Conservation (phyloP, 768 basidiomycete species). For the Nidula microcarpa region DNA sequence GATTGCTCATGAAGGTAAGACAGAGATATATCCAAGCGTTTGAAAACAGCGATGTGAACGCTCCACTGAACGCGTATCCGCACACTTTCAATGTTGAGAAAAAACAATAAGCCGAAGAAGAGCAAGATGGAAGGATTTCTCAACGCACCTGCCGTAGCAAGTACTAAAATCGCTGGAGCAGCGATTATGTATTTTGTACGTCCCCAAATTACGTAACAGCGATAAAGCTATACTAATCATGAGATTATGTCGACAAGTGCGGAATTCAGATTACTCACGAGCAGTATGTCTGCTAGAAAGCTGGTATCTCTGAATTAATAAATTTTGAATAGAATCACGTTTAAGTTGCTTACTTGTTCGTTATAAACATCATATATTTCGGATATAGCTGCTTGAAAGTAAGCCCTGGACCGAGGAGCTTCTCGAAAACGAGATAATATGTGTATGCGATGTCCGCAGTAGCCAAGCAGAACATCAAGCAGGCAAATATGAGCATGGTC, state of each 20-base stretch:
- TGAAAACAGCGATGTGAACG: slow-evolving; percentile 8
- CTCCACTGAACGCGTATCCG: slow-evolving; percentile 16
- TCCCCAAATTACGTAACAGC: slow-evolving; percentile 37
- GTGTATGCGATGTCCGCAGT: slow-evolving; percentile 29
- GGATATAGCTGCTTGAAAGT: slow-evolving; percentile 18
- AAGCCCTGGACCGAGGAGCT: slow-evolving; percentile 12
- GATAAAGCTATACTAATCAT: slow-evolving; percentile 17
- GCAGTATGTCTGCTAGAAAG: slow-evolving; percentile 26
- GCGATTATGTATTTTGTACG: slow-evolving; percentile 20
- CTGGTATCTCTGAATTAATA: slow-evolving; percentile 7
- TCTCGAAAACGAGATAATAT: slow-evolving; percentile 22
- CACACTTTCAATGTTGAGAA: slow-evolving; percentile 6
- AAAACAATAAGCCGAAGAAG: not conserved
- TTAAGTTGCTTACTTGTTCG: slow-evolving; percentile 28
- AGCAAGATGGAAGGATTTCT: not conserved
- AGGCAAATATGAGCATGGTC: slow-evolving; percentile 23
- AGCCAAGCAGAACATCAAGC: slow-evolving; percentile 32
- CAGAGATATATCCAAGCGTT: slow-evolving; percentile 28
- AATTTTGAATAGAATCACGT: not conserved
- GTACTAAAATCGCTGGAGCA: slow-evolving; percentile 21
- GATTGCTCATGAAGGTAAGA: slow-evolving; percentile 28
- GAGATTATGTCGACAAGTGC: not conserved
- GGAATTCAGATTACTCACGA: slow-evolving; percentile 8
- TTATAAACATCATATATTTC: slow-evolving; percentile 31
- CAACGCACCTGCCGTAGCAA: slow-evolving; percentile 26